Evolutionary conservation across 306 rosid species (phyloP), one percentile per base, ranked within the genome.

Genomic region (Gastrolobium villosum): DNA sequence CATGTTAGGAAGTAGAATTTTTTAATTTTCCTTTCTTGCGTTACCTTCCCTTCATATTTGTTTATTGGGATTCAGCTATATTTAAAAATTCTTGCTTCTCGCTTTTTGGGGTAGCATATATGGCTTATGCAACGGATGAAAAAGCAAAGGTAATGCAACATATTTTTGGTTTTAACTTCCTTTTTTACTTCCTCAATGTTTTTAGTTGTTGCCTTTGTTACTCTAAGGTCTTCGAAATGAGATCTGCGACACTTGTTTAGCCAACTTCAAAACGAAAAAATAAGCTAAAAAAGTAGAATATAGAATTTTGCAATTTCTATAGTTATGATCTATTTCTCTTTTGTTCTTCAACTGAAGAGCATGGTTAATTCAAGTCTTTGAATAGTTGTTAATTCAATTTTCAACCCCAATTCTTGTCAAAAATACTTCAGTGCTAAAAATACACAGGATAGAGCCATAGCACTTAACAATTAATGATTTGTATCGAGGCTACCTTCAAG

Each of bases 51-150:
- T 43, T 59, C 15, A 2, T 63, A 14, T 34, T 36, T 52, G 35
- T 44, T 59, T 60, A n/a, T 66, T 28, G 40, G 10, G 55, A 15
- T 66, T 66, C 53, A 65, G 44, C 28, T 34, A 34, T 60, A 35
- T 60, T 34, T 60, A 60, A 34, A 10, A 10, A 11, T 20, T 43
- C 8, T 43, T 66, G 54, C 55, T 26, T 28, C 72, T 41, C 36
- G 39, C 53, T 28, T 28, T 66, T 45, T 10, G 28, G 20, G 20
- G 10, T 28, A 66, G 40, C 55, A 31, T 67, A 30, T 13, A 31
- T 3, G 13, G 10, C 57, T 31, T 13, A 44, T 44, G 20, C 1
- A 62, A 66, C 5, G 10, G 39, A 44, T 13, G 14, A 20, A 64
- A 64, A 40, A 40, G 66, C 1, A 34, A 52, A 40, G 34, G 52